phyloP scores from a whole-genome alignment of 768 basidiomycete species.

The Cystofilobasidium macerans region DNA sequence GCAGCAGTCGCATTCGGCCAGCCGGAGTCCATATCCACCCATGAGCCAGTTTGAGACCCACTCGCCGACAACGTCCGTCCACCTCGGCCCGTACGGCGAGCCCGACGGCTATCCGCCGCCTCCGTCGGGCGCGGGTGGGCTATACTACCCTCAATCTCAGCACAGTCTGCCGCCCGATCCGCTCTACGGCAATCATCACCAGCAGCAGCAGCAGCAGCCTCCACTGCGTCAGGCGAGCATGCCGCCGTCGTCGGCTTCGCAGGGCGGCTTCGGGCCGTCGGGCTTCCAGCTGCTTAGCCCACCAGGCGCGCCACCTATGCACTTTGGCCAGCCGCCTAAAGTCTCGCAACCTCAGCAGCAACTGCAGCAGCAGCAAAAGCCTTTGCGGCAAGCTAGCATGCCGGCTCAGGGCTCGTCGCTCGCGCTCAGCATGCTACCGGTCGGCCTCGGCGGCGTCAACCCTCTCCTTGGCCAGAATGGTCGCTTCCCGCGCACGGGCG shows the following conservation, averaged over 20 bases:
- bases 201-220: conserved; percentile 8
- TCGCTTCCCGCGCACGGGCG: conserved; percentile 4
- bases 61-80: conserved; percentile 15
- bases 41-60: conserved; percentile 2
- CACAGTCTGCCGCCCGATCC: conserved; percentile 37
- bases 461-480: conserved; percentile 10
- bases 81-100: too few species aligned
- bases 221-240: not conserved
- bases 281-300: not conserved
- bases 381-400: not conserved
- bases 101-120: conserved; percentile 29
- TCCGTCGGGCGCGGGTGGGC: conserved; percentile 28
- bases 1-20: conserved; percentile 2
- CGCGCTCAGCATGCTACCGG: conserved; percentile 10
- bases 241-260: not conserved
- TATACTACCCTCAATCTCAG: conserved; percentile 35
- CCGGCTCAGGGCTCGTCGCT: not conserved
- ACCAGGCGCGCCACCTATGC: not conserved
- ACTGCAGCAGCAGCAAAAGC: not conserved
- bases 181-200: conserved; percentile 28
- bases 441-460: conserved; percentile 19
- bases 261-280: too few species aligned
- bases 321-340: not conserved
- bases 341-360: conserved; percentile 2
- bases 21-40: not conserved